Percentiles rank a stretch among this genome's conserved stretches.
Conservation (phyloP, 352 stramenopile genomes). For the Phytophthora pseudosyringae region DNA sequence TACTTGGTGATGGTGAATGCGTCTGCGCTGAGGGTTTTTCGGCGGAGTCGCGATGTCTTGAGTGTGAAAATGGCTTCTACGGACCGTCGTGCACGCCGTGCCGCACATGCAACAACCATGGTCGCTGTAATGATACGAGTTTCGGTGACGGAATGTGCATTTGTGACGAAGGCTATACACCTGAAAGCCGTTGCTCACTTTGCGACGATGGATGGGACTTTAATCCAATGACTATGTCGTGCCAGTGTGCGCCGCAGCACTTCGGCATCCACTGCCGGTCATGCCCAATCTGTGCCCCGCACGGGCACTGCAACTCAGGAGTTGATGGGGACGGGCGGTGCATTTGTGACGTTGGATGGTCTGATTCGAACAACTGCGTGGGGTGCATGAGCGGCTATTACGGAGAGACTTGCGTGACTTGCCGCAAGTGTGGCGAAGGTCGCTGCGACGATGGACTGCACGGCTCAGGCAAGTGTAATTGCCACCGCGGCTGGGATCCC, state of each 20-base stretch:
- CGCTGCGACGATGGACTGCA: constrained; percentile 82
- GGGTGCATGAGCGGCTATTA: constrained; percentile 88
- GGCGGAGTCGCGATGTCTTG: constrained; percentile 70
- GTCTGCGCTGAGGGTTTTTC: constrained; percentile 85
- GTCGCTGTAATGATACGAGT: constrained; percentile 77
- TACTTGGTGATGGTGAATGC: constrained; percentile 78
- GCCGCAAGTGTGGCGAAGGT: constrained; percentile 80
- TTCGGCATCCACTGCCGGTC: constrained; percentile 81
- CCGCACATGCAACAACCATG: constrained; percentile 85
- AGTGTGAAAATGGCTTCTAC: constrained; percentile 78
- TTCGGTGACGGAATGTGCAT: constrained; percentile 76
- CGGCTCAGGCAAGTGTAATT: constrained; percentile 83
- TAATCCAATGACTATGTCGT: constrained; percentile 88
- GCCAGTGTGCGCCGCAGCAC: constrained; percentile 84
- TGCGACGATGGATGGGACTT: constrained; percentile 90
- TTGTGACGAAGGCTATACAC: constrained; percentile 86
- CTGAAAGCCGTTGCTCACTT: constrained; percentile 74
- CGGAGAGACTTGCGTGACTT: constrained; percentile 69
- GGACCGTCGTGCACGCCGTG: constrained; percentile 80
- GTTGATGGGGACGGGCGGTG: constrained; percentile 84
- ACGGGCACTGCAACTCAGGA: constrained; percentile 85
- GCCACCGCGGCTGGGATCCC: constrained; percentile 77
- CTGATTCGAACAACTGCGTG: constrained; percentile 89
- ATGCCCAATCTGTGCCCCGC: constrained; percentile 85
- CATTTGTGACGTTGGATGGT: constrained; percentile 87